Evolutionary conservation across 148 eudicot genomes (phyloP), one percentile per base, ranked within the genome.

Genomic region (Nepenthes gracilis): DNA sequence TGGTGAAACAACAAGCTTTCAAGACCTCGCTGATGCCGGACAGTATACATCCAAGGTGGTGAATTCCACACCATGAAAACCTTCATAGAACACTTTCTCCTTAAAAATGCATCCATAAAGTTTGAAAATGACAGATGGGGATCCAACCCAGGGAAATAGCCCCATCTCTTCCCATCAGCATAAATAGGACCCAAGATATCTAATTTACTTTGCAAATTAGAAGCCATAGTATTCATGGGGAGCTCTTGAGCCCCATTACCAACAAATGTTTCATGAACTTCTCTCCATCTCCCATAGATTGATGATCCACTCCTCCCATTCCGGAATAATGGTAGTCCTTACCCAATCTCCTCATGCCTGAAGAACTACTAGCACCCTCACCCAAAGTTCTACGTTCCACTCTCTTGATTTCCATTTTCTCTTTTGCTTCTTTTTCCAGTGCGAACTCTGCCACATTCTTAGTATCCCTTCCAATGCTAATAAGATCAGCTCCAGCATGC

Each of bases 31-130:
- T 85, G 96, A 66, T 87, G 85, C 65, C 96, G 71, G 64, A 83
- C 80, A 64, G 83, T 83, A 70, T 77, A 87, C 80, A 70, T 75
- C 97, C 97, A 91, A 43, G 93, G 75, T 4, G 97, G 90, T 4
- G 96, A 91, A 71, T 91, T 91, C 97, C 97, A 91, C 12, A 87
- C 93, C 97, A 91, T 85, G 60, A 87, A 91, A 40, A 87, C 78
- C 75, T 90, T 85, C 79, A 78, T 65, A 35, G 73, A 73, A 70
- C 97, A 91, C 75, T 81, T 91, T 75, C 74, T 83, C 47, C 93
- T 78, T 61, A 91, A 87, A 64, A 85, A 91, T 23, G 78, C 69
- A 66, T 83, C 81, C 86, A 91, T 83, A 58, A 91, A 91, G 66
- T 87, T 83, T 12, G 81, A 79, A 72, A 87, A 91, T 1, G 96